These are phyloP conservation scores for Chlorophyllum brunneum DNA, from an alignment of 768 basidiomycete genomes.

Conservation along the genomic window DNA sequence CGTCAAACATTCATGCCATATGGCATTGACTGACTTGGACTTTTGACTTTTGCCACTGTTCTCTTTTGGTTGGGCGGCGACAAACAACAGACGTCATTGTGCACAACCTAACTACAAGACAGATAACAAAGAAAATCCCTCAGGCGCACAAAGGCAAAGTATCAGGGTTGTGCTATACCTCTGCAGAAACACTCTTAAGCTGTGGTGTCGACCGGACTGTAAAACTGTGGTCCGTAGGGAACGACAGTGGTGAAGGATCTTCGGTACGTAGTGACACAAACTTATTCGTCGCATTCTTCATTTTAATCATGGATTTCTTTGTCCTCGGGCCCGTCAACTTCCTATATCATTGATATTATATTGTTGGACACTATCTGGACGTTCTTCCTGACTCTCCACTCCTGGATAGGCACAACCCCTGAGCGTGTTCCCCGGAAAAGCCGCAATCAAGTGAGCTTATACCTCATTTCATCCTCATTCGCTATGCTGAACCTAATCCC, in stretches of 20 bases:
- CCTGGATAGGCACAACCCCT: slow-evolving; percentile 44
- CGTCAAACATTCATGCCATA: background rate
- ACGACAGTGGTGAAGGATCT: slow-evolving; percentile 21
- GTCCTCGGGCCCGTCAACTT: background rate
- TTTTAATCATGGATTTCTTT: background rate
- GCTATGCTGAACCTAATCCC: background rate
- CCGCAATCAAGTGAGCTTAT: slow-evolving; percentile 77
- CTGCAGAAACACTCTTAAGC: slow-evolving; percentile 54
- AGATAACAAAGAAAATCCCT: slow-evolving; percentile 51
- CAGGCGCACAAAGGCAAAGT: slow-evolving; percentile 84
- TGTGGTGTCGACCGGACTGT: slow-evolving; percentile 82
- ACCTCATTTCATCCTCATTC: slow-evolving; percentile 5
- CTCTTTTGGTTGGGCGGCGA: too few relatives aligned
- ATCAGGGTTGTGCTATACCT: slow-evolving; percentile 73
- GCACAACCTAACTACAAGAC: slow-evolving; percentile 68
- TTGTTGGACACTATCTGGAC: too few relatives aligned
- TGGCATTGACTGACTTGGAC: background rate
- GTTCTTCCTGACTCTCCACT: slow-evolving; percentile 14
- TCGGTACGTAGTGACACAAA: background rate
- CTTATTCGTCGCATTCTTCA: slow-evolving; percentile 24
- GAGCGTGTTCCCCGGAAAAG: slow-evolving; percentile 79
- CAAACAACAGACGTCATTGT: slow-evolving; percentile 69
- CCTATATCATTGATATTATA: too few relatives aligned
- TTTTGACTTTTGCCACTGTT: background rate
- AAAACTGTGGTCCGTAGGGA: slow-evolving; percentile 69